phyloP scores from a whole-genome alignment of 2,329 filamentous ascomycete genomes.

The Plenodomus biglobosus region DNA sequence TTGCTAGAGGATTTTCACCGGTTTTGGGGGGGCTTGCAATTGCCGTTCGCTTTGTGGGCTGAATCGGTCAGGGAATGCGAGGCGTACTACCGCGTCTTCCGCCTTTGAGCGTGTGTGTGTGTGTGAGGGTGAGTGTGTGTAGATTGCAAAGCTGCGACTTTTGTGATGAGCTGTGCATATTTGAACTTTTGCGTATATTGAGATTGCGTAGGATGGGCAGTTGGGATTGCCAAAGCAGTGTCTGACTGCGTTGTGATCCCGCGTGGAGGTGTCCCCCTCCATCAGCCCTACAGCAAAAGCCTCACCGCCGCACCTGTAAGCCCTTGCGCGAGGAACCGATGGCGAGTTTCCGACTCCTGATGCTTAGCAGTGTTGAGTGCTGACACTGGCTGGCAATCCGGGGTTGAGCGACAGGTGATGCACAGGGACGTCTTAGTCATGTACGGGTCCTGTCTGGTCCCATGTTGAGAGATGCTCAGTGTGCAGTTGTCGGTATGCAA shows the following conservation, averaged over 20 bases:
- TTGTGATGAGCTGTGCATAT: not conserved
- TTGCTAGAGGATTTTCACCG: no score
- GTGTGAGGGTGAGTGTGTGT: no score
- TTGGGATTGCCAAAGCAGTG: not conserved
- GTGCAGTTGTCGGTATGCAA: not conserved
- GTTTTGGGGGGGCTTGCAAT: no score
- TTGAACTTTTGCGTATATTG: not conserved
- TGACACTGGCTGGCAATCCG: constrained; percentile 20
- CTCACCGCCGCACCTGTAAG: constrained; percentile 28
- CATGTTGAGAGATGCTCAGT: not conserved
- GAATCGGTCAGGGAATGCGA: no score
- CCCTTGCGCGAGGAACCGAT: constrained; percentile 30
- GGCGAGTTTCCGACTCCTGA: constrained; percentile 18
- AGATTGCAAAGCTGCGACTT: no score
- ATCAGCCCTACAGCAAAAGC: constrained; percentile 22
- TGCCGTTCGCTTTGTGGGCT: no score
- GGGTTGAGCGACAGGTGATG: constrained; percentile 9
- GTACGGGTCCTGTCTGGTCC: not conserved
- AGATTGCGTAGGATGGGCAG: not conserved
- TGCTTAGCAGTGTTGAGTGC: constrained; percentile 29
- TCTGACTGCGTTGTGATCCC: constrained; percentile 2
- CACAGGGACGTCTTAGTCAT: constrained; percentile 2
- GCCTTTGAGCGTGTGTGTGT: no score
- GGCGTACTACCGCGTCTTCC: no score
- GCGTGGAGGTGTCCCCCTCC: constrained; percentile 11